A percentile compares a stretch with the other conserved stretches of the same genome.
Evolutionary conservation across 2,329 filamentous ascomycete species (phyloP).

Genomic region (Exophiala lecanii-corni): DNA sequence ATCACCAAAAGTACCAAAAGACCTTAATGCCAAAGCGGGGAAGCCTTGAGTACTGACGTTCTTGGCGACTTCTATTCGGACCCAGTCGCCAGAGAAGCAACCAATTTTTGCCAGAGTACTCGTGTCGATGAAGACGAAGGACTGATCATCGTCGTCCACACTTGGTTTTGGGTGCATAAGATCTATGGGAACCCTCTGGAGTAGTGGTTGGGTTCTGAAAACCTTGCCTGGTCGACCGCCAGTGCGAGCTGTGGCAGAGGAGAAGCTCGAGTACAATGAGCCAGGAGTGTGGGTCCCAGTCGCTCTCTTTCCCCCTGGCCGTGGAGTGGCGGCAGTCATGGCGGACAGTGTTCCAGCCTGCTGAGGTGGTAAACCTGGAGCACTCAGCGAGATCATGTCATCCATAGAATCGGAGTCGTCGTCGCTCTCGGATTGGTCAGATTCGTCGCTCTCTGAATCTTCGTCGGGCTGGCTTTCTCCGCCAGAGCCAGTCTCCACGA

Average conservation of each 20-base stretch:
- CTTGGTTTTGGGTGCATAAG: slow-evolving; percentile 78
- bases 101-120: slow-evolving; percentile 80
- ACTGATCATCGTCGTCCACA: slow-evolving; percentile 79
- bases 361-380: slow-evolving; percentile 71
- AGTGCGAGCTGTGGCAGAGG: slow-evolving; percentile 72
- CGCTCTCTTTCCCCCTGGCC: slow-evolving; percentile 63
- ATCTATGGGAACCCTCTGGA: slow-evolving; percentile 68
- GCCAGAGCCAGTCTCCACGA: slow-evolving; percentile 39
- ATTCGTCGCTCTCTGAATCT: slow-evolving; percentile 56
- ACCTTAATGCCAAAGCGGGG: slow-evolving; percentile 18
- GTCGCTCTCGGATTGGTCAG: slow-evolving; percentile 54
- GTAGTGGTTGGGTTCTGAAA: slow-evolving; percentile 76
- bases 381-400: slow-evolving; percentile 84
- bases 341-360: slow-evolving; percentile 75
- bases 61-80: slow-evolving; percentile 71
- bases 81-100: slow-evolving; percentile 98
- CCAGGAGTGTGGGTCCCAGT: slow-evolving; percentile 78
- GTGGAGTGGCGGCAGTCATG: slow-evolving; percentile 74
- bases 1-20: slow-evolving; percentile 25
- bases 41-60: slow-evolving; percentile 48
- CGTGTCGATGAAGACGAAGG: slow-evolving; percentile 85
- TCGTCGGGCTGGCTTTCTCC: slow-evolving; percentile 55
- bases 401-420: slow-evolving; percentile 86
- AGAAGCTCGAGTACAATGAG: slow-evolving; percentile 85
- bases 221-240: slow-evolving; percentile 69